Percentiles rank a stretch among this genome's conserved stretches.
Evolutionary conservation across 306 rosid genomes (phyloP).

Genomic region (Urtica urens): DNA sequence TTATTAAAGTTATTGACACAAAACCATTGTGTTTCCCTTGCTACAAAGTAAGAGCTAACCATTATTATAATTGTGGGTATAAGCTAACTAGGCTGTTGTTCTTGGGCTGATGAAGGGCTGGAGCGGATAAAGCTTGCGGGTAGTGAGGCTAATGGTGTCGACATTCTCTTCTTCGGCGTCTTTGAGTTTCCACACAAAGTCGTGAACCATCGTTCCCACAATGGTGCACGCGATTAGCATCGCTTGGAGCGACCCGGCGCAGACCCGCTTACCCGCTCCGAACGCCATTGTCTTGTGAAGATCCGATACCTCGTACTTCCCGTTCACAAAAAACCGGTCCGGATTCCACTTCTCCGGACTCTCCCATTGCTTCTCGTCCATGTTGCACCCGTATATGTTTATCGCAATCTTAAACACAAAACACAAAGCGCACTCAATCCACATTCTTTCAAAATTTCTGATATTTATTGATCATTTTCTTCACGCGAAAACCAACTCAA

Average conservation of each 20-base stretch:
- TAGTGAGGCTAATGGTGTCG: slow-evolving; percentile 67
- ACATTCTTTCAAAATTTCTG: too few relatives aligned
- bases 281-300: slow-evolving; percentile 87
- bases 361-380: slow-evolving; percentile 69
- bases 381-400: slow-evolving; percentile 85
- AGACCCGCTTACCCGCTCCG: slow-evolving; percentile 93
- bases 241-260: slow-evolving; percentile 84
- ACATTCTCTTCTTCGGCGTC: slow-evolving; percentile 66
- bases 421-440: too few relatives aligned
- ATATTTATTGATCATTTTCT: too few relatives aligned
- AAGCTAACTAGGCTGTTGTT: neutral
- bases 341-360: slow-evolving; percentile 65
- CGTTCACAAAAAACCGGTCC: slow-evolving; percentile 72
- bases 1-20: too few relatives aligned
- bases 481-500: too few relatives aligned
- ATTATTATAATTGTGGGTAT: too few relatives aligned
- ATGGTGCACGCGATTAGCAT: slow-evolving; percentile 41
- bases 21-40: too few relatives aligned
- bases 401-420: slow-evolving; percentile 83
- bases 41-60: too few relatives aligned
- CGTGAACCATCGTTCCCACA: slow-evolving; percentile 67
- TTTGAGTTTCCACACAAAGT: slow-evolving; percentile 61
- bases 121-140: slow-evolving; percentile 66
- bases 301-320: slow-evolving; percentile 47
- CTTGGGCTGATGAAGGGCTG: slow-evolving; percentile 44